Evolutionary conservation across 768 basidiomycete genomes (phyloP).

Genomic region (Termitomyces sp.): DNA sequence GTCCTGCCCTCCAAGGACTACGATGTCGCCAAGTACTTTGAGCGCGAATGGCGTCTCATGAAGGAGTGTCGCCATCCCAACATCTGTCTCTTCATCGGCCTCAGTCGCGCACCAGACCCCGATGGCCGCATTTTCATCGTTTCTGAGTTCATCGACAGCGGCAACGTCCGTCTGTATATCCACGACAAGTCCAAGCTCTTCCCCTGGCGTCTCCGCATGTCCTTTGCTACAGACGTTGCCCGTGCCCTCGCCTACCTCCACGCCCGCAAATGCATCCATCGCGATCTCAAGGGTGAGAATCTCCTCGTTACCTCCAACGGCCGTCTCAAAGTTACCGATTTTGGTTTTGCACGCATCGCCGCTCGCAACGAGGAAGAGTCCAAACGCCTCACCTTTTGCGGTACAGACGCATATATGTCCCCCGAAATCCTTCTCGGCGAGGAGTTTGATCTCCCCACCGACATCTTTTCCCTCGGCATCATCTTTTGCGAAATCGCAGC

Average conservation of each 20-base stretch:
- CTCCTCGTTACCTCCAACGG: slow-evolving; percentile 93
- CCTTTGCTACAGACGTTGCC: slow-evolving; percentile 92
- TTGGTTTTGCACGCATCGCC: slow-evolving; percentile 94
- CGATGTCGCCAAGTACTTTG: slow-evolving; percentile 96
- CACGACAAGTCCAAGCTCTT: slow-evolving; percentile 80
- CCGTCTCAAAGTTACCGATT: slow-evolving; percentile 97
- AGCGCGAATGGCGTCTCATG: slow-evolving; percentile 98
- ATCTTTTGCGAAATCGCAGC: slow-evolving; percentile 92
- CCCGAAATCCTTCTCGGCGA: slow-evolving; percentile 91
- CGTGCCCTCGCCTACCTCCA: slow-evolving; percentile 97
- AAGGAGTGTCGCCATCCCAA: slow-evolving; percentile 93
- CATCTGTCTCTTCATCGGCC: slow-evolving; percentile 90
- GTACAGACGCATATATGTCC: slow-evolving; percentile 95
- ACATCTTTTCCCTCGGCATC: slow-evolving; percentile 91
- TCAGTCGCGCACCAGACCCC: slow-evolving; percentile 74
- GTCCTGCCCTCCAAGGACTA: slow-evolving; percentile 90
- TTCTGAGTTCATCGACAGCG: slow-evolving; percentile 91
- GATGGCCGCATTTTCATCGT: slow-evolving; percentile 91
- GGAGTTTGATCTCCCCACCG: slow-evolving; percentile 92
- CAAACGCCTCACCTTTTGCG: slow-evolving; percentile 82
- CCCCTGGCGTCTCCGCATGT: slow-evolving; percentile 91
- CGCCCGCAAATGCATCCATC: slow-evolving; percentile 85
- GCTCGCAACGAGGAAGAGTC: slow-evolving; percentile 89
- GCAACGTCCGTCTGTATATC: slow-evolving; percentile 90
- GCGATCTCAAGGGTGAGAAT: slow-evolving; percentile 97